These are phyloP conservation scores for Myriangium duriaei DNA, from an alignment of 2,329 filamentous ascomycete species.

Conservation along the genomic window DNA sequence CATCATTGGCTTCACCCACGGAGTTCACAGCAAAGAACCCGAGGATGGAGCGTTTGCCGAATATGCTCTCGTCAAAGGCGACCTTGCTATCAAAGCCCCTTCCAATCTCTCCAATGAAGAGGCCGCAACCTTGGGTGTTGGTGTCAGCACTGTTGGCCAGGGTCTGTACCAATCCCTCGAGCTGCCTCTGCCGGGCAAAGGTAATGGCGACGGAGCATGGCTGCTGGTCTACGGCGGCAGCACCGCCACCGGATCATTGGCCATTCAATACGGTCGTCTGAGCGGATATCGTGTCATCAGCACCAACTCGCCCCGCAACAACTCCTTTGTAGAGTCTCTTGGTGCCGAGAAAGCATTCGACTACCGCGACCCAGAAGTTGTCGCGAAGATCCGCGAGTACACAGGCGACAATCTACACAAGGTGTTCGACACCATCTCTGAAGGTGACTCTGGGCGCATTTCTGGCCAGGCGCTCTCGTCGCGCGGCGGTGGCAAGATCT, in stretches of 20 bases:
- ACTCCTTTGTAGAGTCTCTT: constrained; percentile 33
- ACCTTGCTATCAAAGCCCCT: constrained; percentile 36
- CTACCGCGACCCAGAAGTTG: constrained; percentile 35
- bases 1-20: constrained; percentile 40
- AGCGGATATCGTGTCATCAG: constrained; percentile 32
- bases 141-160: constrained; percentile 40
- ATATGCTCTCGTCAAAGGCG: constrained; percentile 39
- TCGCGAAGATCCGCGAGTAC: constrained; percentile 34
- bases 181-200: constrained; percentile 34
- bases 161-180: constrained; percentile 32
- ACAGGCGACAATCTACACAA: constrained; percentile 33
- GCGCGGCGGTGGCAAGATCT: constrained; percentile 21
- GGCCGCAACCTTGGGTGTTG: constrained; percentile 41
- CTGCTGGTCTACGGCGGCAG: constrained; percentile 40
- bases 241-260: constrained; percentile 38
- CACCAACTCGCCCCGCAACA: constrained; percentile 37
- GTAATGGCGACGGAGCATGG: constrained; percentile 26
- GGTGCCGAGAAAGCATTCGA: constrained; percentile 40
- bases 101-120: constrained; percentile 38
- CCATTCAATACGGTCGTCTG: constrained; percentile 38
- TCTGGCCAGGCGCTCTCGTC: constrained; percentile 30
- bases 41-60: constrained; percentile 44
- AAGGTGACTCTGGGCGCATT: constrained; percentile 26
- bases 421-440: constrained; percentile 39
- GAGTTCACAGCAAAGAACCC: constrained; percentile 28